phyloP scores from a whole-genome alignment of 1,284 basidiomycete genomes.

The Lentinula novae-zelandiae region DNA sequence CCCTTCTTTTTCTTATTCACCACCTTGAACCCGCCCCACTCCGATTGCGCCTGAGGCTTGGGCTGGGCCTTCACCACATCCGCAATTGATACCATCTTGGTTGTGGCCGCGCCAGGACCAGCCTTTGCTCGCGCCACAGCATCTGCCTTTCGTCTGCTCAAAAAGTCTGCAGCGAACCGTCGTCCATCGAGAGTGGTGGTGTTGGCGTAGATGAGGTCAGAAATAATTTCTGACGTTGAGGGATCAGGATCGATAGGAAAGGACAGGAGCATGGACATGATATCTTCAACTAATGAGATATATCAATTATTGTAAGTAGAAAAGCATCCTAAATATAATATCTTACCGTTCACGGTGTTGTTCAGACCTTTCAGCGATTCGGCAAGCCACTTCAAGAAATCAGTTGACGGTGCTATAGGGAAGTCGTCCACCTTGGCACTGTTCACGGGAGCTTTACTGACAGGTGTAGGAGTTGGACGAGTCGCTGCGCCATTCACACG shows the following conservation, averaged over 20 bases:
- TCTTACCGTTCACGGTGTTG: constrained; percentile 73
- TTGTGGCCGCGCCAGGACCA: constrained; percentile 32
- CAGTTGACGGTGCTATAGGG: constrained; percentile 68
- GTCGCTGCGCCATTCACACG: constrained; percentile 33
- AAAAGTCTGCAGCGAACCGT: constrained; percentile 90
- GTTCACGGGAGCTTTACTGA: constrained; percentile 15
- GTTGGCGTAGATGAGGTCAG: constrained; percentile 90
- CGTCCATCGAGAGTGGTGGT: constrained; percentile 94
- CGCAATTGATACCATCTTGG: constrained; percentile 69
- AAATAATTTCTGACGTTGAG: constrained; percentile 83
- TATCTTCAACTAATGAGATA: constrained; percentile 74
- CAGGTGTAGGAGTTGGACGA: constrained; percentile 31
- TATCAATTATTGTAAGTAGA: constrained; percentile 12
- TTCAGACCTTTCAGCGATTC: constrained; percentile 88
- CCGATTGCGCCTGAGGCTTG: constrained; percentile 63
- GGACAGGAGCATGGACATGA: constrained; percentile 85
- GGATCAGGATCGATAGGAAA: constrained; percentile 88
- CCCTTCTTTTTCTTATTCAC: constrained; percentile 93
- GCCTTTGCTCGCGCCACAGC: constrained; percentile 49
- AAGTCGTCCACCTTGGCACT: constrained; percentile 54
- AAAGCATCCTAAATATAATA: constrained; percentile 8
- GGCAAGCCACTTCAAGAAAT: constrained; percentile 91
- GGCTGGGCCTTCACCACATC: constrained; percentile 89
- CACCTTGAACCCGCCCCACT: constrained; percentile 86
- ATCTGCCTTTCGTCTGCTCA: constrained; percentile 81